Evolutionary conservation across 768 basidiomycete genomes (phyloP).

Genomic region (Russula dissimulans): DNA sequence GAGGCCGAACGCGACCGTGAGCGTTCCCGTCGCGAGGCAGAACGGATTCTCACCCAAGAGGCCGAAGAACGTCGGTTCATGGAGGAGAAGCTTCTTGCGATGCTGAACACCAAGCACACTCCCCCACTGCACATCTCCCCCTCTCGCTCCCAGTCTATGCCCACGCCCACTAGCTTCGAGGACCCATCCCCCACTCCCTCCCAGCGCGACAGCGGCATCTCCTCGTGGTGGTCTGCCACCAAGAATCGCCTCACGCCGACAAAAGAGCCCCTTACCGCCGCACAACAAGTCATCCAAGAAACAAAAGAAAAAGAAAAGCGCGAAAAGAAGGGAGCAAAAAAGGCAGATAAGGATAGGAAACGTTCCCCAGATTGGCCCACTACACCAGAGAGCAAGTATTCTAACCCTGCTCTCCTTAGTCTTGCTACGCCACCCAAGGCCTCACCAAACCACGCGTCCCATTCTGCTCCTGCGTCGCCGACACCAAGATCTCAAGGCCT

Average conservation of each 20-base stretch:
- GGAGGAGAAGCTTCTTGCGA: conserved; percentile 69
- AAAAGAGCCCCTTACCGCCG: conserved; percentile 72
- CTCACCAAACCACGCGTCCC: conserved; percentile 39
- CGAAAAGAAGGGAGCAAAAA: conserved; percentile 31
- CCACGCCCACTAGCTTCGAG: conserved; percentile 27
- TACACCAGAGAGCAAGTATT: conserved; percentile 40
- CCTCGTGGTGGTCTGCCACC: conserved; percentile 61
- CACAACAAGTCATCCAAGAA: conserved; percentile 73
- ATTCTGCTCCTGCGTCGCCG: conserved; percentile 52
- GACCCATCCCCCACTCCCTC: conserved; percentile 51
- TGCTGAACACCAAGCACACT: conserved; percentile 45
- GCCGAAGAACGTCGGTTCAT: conserved; percentile 56
- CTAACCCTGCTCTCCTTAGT: conserved; percentile 50
- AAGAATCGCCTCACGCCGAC: conserved; percentile 72
- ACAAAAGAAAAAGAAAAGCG: conserved; percentile 56
- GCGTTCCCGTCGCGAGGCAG: conserved; percentile 64
- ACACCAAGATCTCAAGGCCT: conserved; percentile 46
- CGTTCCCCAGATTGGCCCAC: conserved; percentile 42
- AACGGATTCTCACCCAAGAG: conserved; percentile 63
- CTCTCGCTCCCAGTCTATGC: conserved; percentile 44
- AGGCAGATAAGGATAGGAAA: conserved; percentile 36
- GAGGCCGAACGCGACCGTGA: conserved; percentile 74
- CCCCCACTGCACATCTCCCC: conserved; percentile 47
- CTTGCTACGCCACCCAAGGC: conserved; percentile 41
- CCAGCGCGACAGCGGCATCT: conserved; percentile 42